Evolutionary conservation across 495 filamentous ascomycete genomes (phyloP).

Genomic region (Penicillium herquei): DNA sequence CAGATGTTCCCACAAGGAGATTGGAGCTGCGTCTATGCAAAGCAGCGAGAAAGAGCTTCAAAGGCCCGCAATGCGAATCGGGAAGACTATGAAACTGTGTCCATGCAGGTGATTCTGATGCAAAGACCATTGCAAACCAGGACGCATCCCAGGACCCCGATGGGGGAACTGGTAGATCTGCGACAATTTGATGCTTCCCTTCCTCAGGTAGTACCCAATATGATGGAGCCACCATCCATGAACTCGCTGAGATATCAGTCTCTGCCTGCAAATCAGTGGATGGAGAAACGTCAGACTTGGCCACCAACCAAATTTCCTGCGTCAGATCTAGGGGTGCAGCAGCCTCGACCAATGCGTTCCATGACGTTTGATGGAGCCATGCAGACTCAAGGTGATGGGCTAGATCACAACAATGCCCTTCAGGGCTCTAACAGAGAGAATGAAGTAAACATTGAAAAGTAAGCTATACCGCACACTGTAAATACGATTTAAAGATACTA

Average conservation of each 20-base stretch:
- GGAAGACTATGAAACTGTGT: constrained; percentile 32
- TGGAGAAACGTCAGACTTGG: background rate
- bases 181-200: background rate
- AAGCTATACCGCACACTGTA: too few relatives aligned
- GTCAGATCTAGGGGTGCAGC: background rate
- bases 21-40: constrained; percentile 40
- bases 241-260: background rate
- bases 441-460: too few relatives aligned
- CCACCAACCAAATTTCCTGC: background rate
- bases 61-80: constrained; percentile 29
- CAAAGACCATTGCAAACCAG: constrained; percentile 20
- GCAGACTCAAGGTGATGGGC: too few relatives aligned
- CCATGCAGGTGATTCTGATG: constrained; percentile 39
- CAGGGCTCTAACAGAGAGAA: too few relatives aligned
- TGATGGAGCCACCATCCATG: background rate
- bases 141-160: constrained; percentile 13
- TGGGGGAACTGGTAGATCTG: constrained; percentile 20
- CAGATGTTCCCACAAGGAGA: constrained; percentile 24
- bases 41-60: constrained; percentile 23
- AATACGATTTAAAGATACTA: too few relatives aligned
- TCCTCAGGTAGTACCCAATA: background rate
- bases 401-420: too few relatives aligned
- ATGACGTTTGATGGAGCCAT: too few relatives aligned
- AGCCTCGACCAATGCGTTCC: background rate
- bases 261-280: background rate